These are phyloP conservation scores for Gossypium anomalum DNA, from an alignment of 345 rosid species.

Conservation along the genomic window DNA sequence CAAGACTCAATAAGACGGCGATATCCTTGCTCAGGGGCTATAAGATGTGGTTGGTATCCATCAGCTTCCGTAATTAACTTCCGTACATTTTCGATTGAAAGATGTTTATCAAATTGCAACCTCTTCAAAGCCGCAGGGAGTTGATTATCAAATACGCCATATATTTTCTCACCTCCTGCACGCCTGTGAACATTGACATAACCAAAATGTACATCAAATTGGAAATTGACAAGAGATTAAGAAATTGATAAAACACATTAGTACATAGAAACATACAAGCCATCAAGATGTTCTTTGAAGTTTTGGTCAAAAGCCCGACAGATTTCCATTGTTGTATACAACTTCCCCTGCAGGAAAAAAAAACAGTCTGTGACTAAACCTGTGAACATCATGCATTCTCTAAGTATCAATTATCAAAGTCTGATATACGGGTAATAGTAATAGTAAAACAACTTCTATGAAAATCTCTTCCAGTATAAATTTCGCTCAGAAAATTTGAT, in stretches of 20 bases:
- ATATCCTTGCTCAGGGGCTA: conserved; percentile 98
- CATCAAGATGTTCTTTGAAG: conserved; percentile 92
- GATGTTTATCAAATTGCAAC: conserved; percentile 86
- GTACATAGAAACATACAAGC: conserved; percentile 41
- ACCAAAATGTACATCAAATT: conserved; percentile 12
- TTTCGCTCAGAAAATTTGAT: not conserved
- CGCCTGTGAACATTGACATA: conserved; percentile 49
- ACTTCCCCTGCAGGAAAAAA: conserved; percentile 64
- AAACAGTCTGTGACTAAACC: not conserved
- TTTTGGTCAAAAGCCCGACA: conserved; percentile 90
- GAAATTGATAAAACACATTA: not conserved
- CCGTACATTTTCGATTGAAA: conserved; percentile 77
- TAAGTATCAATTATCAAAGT: not conserved
- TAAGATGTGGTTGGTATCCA: conserved; percentile 96
- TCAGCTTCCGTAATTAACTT: conserved; percentile 95
- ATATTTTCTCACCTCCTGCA: conserved; percentile 93
- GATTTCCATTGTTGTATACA: conserved; percentile 91
- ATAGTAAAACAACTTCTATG: conserved; percentile 9
- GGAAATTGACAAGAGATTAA: not conserved
- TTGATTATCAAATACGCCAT: conserved; percentile 76
- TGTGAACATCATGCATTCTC: not conserved
- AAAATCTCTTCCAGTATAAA: not conserved
- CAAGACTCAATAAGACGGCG: conserved; percentile 92
- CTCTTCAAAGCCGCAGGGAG: conserved; percentile 89
- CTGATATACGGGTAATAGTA: not conserved